These are phyloP conservation scores for Saccharomycopsis javanensis DNA, from an alignment of 805 yeast genomes.

Conservation along the genomic window DNA sequence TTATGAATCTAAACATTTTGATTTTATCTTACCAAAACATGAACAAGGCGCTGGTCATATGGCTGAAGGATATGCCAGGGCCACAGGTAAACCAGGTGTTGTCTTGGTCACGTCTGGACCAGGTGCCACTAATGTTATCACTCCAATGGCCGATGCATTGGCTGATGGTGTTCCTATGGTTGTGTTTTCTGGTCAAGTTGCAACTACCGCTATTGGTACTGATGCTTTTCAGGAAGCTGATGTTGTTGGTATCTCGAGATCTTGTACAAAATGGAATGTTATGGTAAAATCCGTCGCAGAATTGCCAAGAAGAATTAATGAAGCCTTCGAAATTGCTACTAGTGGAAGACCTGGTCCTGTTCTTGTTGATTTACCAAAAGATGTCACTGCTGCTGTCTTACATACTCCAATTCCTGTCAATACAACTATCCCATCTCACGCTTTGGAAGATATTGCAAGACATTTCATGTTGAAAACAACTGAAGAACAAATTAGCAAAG, in stretches of 20 bases:
- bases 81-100: slow-evolving; percentile 93
- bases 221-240: slow-evolving; percentile 99
- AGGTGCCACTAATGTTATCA: slow-evolving; percentile 95
- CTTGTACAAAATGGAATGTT: slow-evolving; percentile 98
- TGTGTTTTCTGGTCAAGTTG: slow-evolving; percentile 95
- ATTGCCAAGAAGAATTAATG: slow-evolving; percentile 90
- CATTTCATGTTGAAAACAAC: slow-evolving; percentile 68
- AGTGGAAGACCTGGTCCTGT: slow-evolving; percentile 98
- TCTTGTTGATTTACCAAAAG: slow-evolving; percentile 94
- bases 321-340: slow-evolving; percentile 95
- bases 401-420: slow-evolving; percentile 76
- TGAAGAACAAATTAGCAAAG: slow-evolving; percentile 57
- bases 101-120: slow-evolving; percentile 99
- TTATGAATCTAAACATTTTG: slow-evolving; percentile 79
- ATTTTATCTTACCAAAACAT: slow-evolving; percentile 88
- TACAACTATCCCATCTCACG: slow-evolving; percentile 61
- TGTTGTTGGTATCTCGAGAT: slow-evolving; percentile 90
- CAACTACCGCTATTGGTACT: slow-evolving; percentile 92
- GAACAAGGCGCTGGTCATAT: slow-evolving; percentile 99
- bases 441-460: slow-evolving; percentile 61
- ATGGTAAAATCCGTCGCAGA: slow-evolving; percentile 95
- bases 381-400: slow-evolving; percentile 88
- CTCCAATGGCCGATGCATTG: slow-evolving; percentile 97
- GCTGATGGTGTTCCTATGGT: slow-evolving; percentile 97
- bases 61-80: slow-evolving; percentile 99